A percentile compares a stretch with the other conserved stretches of the same genome.
Evolutionary conservation across 1,284 basidiomycete genomes (phyloP).

Genomic region (Cystobasidiaceae sp.): DNA sequence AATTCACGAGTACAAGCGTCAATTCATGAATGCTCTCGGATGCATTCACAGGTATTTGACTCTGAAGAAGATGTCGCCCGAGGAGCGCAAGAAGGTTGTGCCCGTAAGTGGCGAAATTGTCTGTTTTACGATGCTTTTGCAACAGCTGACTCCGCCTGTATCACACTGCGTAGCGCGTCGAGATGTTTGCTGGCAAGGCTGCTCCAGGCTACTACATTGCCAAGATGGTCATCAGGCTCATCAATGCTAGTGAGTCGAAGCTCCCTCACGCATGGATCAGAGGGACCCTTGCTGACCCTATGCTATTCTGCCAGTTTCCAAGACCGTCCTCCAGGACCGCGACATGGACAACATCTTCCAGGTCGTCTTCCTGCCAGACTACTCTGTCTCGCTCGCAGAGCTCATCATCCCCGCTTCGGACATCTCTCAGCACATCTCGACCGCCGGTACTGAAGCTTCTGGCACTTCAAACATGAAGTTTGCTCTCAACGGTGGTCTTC

Average conservation of each 20-base stretch:
- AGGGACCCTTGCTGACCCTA: conserved; percentile 20
- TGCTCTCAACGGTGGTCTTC: conserved; percentile 76
- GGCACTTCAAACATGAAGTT: conserved; percentile 88
- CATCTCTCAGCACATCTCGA: conserved; percentile 87
- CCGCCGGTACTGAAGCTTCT: conserved; percentile 73
- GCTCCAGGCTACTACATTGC: conserved; percentile 51
- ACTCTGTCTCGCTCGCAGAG: conserved; percentile 73
- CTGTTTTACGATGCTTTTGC: neutral
- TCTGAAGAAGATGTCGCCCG: conserved; percentile 70
- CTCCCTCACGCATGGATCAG: neutral
- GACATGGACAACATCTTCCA: conserved; percentile 77
- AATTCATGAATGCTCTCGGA: conserved; percentile 76
- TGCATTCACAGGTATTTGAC: conserved; percentile 79
- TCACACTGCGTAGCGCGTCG: neutral
- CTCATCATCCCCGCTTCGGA: conserved; percentile 85
- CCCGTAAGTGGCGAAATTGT: conserved; percentile 59
- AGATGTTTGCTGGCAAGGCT: conserved; percentile 43
- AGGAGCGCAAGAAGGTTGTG: conserved; percentile 70
- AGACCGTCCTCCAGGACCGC: conserved; percentile 75
- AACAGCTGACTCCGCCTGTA: neutral
- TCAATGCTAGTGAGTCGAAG: conserved; percentile 56
- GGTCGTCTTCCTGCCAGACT: conserved; percentile 74
- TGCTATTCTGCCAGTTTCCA: conserved; percentile 54
- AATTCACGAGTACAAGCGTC: conserved; percentile 83
- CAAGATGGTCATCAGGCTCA: conserved; percentile 62